These are phyloP conservation scores for Triticum turgidum DNA, from an alignment of 176 grass and related monocot genomes.

Conservation along the genomic window DNA sequence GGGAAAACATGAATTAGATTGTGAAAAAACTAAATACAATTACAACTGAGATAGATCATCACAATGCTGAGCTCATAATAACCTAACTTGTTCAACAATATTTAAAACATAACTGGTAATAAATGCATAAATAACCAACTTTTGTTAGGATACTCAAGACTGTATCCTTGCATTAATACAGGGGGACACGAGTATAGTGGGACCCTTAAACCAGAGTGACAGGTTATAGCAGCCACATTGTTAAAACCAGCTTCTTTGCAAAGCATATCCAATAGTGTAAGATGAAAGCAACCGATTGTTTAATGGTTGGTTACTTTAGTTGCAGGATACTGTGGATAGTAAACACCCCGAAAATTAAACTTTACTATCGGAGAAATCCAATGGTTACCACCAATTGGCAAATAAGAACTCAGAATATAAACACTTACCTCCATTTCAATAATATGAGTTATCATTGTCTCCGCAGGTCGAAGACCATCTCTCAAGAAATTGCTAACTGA, in stretches of 20 bases:
- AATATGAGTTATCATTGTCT: constrained; percentile 95
- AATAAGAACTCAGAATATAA: constrained; percentile 29
- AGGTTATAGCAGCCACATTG: background rate
- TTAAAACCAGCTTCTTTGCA: constrained; percentile 3
- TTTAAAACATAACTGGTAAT: background rate
- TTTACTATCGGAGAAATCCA: background rate
- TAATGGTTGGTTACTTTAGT: constrained; percentile 16
- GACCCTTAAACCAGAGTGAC: constrained; percentile 1
- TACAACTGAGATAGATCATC: background rate
- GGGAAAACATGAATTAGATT: background rate
- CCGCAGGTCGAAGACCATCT: constrained; percentile 83
- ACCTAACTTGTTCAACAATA: background rate
- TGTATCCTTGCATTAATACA: background rate
- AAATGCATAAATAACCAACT: constrained; percentile 12
- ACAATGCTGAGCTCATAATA: constrained; percentile 15
- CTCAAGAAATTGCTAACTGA: constrained; percentile 82
- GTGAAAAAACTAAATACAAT: background rate
- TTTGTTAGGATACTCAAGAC: constrained; percentile 9
- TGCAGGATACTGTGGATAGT: background rate
- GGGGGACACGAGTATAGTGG: background rate
- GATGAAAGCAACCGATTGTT: constrained; percentile 4
- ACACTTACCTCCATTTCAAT: constrained; percentile 91
- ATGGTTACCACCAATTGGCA: background rate
- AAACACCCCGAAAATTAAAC: background rate
- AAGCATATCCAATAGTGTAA: background rate